phyloP scores from a whole-genome alignment of 2,329 filamentous ascomycete genomes.

The Acrodontium crateriforme region DNA sequence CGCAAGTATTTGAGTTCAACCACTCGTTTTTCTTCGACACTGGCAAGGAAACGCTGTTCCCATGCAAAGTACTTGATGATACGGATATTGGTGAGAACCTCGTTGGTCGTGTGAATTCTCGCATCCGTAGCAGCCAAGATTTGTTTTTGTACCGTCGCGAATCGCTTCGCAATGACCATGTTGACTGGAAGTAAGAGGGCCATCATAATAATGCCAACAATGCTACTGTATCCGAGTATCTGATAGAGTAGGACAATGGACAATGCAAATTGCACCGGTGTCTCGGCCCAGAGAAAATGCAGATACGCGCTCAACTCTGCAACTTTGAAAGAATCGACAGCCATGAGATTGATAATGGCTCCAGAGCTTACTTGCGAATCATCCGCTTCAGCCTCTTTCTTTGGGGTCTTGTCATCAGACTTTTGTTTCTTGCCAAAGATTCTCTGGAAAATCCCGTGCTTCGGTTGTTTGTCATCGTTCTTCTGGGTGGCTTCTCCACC shows the following conservation, averaged over 20 bases:
- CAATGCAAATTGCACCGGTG: conserved; percentile 74
- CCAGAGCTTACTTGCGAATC: conserved; percentile 75
- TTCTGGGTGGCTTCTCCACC: conserved; percentile 27
- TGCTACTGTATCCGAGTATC: conserved; percentile 83
- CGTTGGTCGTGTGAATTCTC: conserved; percentile 90
- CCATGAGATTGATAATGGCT: conserved; percentile 99
- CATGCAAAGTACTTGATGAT: conserved; percentile 99
- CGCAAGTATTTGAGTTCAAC: conserved; percentile 67
- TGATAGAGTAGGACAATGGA: conserved; percentile 72
- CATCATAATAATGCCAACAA: conserved; percentile 89
- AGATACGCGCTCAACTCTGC: conserved; percentile 88
- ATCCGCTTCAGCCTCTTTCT: too few relatives aligned
- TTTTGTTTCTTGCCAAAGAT: conserved; percentile 50
- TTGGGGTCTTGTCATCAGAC: conserved; percentile 1
- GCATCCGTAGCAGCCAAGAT: conserved; percentile 92
- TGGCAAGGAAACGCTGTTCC: conserved; percentile 78
- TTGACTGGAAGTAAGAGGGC: conserved; percentile 77
- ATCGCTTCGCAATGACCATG: conserved; percentile 72
- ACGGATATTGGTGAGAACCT: conserved; percentile 90
- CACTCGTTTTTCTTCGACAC: conserved; percentile 78
- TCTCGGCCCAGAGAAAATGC: conserved; percentile 87
- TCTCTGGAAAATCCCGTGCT: conserved; percentile 30
- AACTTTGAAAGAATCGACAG: conserved; percentile 97
- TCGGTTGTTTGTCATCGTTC: conserved; percentile 25
- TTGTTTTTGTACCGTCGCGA: conserved; percentile 72